Conservation (phyloP, 176 grass and related monocot genomes). For the Aegilops longissima region DNA sequence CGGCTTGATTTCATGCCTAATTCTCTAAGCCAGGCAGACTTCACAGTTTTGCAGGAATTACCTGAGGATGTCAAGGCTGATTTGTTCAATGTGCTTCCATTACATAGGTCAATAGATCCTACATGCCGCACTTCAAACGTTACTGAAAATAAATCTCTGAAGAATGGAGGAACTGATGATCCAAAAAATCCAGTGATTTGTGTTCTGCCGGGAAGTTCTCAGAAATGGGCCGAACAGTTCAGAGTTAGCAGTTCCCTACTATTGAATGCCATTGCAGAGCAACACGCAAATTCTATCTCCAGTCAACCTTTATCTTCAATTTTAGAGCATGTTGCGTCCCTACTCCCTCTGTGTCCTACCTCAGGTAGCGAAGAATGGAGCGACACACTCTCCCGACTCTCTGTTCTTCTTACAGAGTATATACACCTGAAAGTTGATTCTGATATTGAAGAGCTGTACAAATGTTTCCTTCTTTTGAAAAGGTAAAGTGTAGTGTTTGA, state of each 20-base stretch:
- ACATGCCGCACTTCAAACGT: slow-evolving; percentile 23
- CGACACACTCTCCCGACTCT: slow-evolving; percentile 35
- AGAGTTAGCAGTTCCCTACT: slow-evolving; percentile 49
- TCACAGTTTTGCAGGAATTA: slow-evolving; percentile 65
- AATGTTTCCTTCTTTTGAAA: slow-evolving; percentile 87
- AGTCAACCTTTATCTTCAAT: slow-evolving; percentile 46
- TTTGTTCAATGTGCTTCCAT: slow-evolving; percentile 54
- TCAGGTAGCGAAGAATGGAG: slow-evolving; percentile 57
- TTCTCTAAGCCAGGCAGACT: slow-evolving; percentile 74
- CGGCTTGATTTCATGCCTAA: slow-evolving; percentile 65
- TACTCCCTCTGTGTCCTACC: slow-evolving; percentile 39
- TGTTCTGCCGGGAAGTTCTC: slow-evolving; percentile 39
- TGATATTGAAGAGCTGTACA: slow-evolving; percentile 93
- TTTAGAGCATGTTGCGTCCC: slow-evolving; percentile 52
- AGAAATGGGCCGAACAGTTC: slow-evolving; percentile 62
- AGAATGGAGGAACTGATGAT: slow-evolving; percentile 24
- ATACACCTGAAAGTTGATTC: slow-evolving; percentile 65
- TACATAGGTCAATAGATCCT: slow-evolving; percentile 51
- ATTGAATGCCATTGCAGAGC: slow-evolving; percentile 51
- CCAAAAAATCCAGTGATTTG: slow-evolving; percentile 12
- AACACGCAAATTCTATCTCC: slow-evolving; percentile 31
- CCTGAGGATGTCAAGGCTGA: slow-evolving; percentile 70
- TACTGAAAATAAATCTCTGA: slow-evolving; percentile 29
- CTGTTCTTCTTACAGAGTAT: slow-evolving; percentile 60
- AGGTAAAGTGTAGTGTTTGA: slow-evolving; percentile 36